A percentile compares a stretch with the other conserved stretches of the same genome.
phyloP scores from a whole-genome alignment of 169 alveolate genomes.

The Eimeria necatrix region DNA sequence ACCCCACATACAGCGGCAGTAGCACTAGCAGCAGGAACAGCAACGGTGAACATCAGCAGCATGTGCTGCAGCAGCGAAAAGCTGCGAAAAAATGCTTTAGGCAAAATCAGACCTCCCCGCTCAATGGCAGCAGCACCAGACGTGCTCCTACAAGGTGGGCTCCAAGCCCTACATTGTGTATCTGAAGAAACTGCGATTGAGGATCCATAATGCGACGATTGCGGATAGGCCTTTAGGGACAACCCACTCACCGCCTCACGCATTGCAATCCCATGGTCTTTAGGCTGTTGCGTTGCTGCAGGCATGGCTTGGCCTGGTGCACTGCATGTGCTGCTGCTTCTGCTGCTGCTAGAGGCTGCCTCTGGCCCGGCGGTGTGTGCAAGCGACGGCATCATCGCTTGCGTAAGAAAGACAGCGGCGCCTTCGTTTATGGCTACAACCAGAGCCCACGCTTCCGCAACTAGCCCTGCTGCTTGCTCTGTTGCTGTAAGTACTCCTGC shows the following conservation, averaged over 20 bases:
- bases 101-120: too few species aligned
- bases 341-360: neutral
- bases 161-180: neutral
- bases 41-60: neutral
- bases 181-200: neutral
- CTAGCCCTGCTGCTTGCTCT: too few species aligned
- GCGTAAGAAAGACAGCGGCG: too few species aligned
- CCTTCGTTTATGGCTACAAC: too few species aligned
- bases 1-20: constrained; percentile 13
- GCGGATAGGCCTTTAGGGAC: neutral
- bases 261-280: constrained; percentile 54
- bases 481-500: too few species aligned
- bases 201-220: neutral
- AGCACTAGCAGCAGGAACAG: neutral
- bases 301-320: neutral
- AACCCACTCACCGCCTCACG: constrained; percentile 51
- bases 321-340: constrained; percentile 43
- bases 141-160: neutral
- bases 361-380: too few species aligned
- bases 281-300: neutral
- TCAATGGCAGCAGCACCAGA: neutral
- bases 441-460: too few species aligned
- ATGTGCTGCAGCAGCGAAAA: neutral
- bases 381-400: too few species aligned
- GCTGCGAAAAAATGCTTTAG: neutral